Evolutionary conservation across 306 rosid genomes (phyloP).

Genomic region (Psophocarpus tetragonolobus): DNA sequence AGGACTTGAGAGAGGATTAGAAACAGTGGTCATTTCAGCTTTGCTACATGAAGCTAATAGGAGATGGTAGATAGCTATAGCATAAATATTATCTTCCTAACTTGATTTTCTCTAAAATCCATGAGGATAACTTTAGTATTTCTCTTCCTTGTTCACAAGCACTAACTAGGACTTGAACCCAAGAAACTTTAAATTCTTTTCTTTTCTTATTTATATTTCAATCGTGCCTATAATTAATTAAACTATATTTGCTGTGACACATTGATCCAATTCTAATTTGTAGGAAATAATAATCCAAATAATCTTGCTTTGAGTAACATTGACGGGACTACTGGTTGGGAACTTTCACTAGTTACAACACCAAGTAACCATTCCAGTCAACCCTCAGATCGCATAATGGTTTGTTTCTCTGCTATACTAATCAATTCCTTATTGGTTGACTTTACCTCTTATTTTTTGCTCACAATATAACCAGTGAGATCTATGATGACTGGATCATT

Average conservation of each 20-base stretch:
- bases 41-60: background rate
- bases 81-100: conserved; percentile 17
- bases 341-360: conserved; percentile 75
- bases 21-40: background rate
- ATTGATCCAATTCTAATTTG: conserved; percentile 18
- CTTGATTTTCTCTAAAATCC: background rate
- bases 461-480: background rate
- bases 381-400: conserved; percentile 56
- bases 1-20: background rate
- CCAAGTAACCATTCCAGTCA: conserved; percentile 64
- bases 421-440: background rate
- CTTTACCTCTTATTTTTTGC: background rate
- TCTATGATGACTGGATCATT: background rate
- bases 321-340: conserved; percentile 84
- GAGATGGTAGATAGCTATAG: background rate
- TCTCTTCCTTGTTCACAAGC: background rate
- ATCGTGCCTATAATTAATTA: background rate
- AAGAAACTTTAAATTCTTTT: background rate
- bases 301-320: conserved; percentile 49
- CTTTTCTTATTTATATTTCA: background rate
- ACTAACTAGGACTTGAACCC: background rate
- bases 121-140: background rate
- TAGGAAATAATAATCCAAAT: conserved; percentile 57
- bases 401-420: conserved; percentile 38
- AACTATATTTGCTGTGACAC: background rate